These are phyloP conservation scores for Calycina herbarum DNA, from an alignment of 2,329 filamentous ascomycete species.

Conservation along the genomic window DNA sequence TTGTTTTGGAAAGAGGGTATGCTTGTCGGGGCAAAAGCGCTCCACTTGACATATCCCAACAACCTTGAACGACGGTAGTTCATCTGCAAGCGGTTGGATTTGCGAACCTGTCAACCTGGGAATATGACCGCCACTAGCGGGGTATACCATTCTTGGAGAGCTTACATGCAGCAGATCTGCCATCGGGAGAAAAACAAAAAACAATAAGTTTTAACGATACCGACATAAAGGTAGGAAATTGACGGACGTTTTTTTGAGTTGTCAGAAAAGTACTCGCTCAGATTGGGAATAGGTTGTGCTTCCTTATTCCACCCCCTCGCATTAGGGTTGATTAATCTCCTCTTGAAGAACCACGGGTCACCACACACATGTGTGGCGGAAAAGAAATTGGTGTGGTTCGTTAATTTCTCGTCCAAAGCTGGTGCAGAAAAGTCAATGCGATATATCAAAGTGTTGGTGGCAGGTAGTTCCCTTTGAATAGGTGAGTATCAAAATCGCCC, in stretches of 20 bases:
- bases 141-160: background rate
- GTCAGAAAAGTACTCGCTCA: background rate
- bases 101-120: background rate
- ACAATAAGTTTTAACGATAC: background rate
- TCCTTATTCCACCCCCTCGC: background rate
- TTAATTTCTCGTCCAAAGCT: too few species aligned
- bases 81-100: background rate
- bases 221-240: background rate
- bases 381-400: too few species aligned
- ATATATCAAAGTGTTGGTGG: constrained; percentile 1
- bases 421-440: too few species aligned
- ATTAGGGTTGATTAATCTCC: background rate
- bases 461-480: too few species aligned
- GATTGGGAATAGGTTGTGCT: background rate
- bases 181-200: background rate
- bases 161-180: background rate
- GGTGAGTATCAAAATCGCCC: too few species aligned
- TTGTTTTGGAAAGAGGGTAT: background rate
- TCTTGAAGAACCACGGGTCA: background rate
- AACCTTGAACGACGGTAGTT: background rate
- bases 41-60: background rate
- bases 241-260: background rate
- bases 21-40: background rate
- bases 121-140: background rate
- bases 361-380: background rate